Evolutionary conservation across 495 filamentous ascomycete species (phyloP).

Genomic region (Penicillium nucicola): DNA sequence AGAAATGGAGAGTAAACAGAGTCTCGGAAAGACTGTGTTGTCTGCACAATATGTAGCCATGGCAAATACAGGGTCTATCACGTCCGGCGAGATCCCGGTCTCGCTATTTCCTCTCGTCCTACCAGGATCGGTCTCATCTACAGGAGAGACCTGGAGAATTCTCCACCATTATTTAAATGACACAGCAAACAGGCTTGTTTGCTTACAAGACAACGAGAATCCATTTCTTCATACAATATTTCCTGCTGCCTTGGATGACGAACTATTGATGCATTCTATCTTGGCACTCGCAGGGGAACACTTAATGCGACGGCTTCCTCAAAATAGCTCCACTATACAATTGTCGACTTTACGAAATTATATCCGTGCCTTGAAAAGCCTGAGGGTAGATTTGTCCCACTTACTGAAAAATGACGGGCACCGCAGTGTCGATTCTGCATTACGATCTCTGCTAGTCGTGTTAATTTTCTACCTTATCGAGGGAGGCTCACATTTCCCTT

Average conservation of each 20-base stretch:
- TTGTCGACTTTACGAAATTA: slow-evolving; percentile 14
- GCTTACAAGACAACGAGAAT: slow-evolving; percentile 14
- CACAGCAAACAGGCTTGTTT: slow-evolving; percentile 11
- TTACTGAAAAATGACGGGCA: not conserved
- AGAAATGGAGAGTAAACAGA: not conserved
- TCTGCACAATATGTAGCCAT: not conserved
- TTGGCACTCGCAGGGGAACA: slow-evolving; percentile 14
- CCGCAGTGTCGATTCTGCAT: slow-evolving; percentile 8
- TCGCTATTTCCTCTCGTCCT: slow-evolving; percentile 5
- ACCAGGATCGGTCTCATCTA: slow-evolving; percentile 4
- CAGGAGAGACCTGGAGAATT: slow-evolving; percentile 12
- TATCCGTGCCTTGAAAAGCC: slow-evolving; percentile 10
- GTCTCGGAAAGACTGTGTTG: not conserved
- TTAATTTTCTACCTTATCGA: slow-evolving; percentile 19
- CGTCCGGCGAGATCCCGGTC: slow-evolving; percentile 7
- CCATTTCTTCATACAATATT: slow-evolving; percentile 17
- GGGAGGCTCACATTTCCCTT: slow-evolving; percentile 1
- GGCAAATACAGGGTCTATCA: slow-evolving; percentile 9
- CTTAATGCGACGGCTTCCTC: slow-evolving; percentile 14
- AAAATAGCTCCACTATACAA: slow-evolving; percentile 1
- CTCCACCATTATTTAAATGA: slow-evolving; percentile 17
- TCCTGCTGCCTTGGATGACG: slow-evolving; percentile 13
- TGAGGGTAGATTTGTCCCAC: slow-evolving; percentile 8
- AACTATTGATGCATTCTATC: slow-evolving; percentile 18
- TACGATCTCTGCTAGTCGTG: slow-evolving; percentile 13